Evolutionary conservation across 73 alveolate genomes (phyloP), one percentile per base, ranked within the genome.

Genomic region (Paramecium caudatum): DNA sequence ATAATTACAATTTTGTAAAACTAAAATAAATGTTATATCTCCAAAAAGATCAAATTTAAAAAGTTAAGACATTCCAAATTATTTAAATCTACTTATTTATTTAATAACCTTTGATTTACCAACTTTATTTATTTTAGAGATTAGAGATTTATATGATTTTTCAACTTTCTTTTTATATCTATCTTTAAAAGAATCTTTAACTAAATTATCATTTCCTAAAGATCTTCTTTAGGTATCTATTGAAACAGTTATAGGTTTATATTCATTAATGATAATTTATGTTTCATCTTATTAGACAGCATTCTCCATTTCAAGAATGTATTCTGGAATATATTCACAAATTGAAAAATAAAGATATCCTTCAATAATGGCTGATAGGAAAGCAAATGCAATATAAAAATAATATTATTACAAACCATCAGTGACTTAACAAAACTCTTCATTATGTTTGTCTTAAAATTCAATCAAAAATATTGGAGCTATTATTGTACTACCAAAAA

Each of bases 1-100:
- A 63, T 83, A 83, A 5, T 47, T 48, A 15, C 92, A 83, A 83
- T 65, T 48, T 33, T 55, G 61, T 13, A 68, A 32, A 0, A 50
- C 82, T 34, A 83, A 30, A 4, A 36, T 46, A 39, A 83, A 83
- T 7, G 68, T 36, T 4, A 61, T 85, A 47, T 83, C 84, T 33
- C 69, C 69, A 37, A 30, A 83, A 12, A 83, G 69, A 61, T 55
- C 84, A 83, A 55, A 83, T 30, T 83, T 83, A 25, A 46, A 37
- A 21, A 83, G 15, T 70, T 83, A 61, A 13, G 84, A 68, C 50
- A 68, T 37, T 10, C 23, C 23, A 55, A 55, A 55, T 55, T 55
- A 12, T 25, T 27, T 55, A 6, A 55, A 27, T 21, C 80, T 2
- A 55, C 30, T 55, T 27, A 55, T 55, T 23, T 55, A 55, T 27